A percentile compares a stretch with the other conserved stretches of the same genome.
These are phyloP conservation scores for Olyra latifolia DNA, from an alignment of 176 grass and related monocot species.

Conservation along the genomic window DNA sequence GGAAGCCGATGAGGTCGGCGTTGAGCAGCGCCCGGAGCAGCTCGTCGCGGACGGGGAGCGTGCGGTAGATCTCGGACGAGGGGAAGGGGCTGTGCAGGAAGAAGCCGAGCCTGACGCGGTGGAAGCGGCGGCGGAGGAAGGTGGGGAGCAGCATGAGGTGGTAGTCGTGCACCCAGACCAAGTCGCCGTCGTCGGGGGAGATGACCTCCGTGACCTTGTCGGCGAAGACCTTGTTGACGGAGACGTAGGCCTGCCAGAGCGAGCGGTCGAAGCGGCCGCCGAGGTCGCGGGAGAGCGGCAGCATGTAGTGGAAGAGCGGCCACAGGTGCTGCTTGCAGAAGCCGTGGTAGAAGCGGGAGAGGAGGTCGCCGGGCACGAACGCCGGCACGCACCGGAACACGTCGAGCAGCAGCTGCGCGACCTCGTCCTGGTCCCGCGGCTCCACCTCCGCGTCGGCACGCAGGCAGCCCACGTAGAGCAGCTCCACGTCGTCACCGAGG, in stretches of 20 bases:
- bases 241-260: slow-evolving; percentile 63
- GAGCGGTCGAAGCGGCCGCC: slow-evolving; percentile 52
- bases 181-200: slow-evolving; percentile 48
- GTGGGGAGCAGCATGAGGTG: slow-evolving; percentile 67
- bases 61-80: not conserved
- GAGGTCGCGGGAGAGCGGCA: slow-evolving; percentile 53
- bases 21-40: slow-evolving; percentile 42
- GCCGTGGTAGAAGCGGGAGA: slow-evolving; percentile 54
- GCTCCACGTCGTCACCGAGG: slow-evolving; percentile 44
- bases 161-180: slow-evolving; percentile 68
- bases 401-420: slow-evolving; percentile 44
- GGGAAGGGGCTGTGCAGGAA: slow-evolving; percentile 17
- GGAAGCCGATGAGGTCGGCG: slow-evolving; percentile 90
- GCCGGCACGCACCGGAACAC: slow-evolving; percentile 50
- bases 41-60: not conserved
- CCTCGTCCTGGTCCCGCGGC: slow-evolving; percentile 46
- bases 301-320: slow-evolving; percentile 68
- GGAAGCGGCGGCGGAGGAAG: slow-evolving; percentile 55
- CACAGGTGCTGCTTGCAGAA: slow-evolving; percentile 62
- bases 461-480: slow-evolving; percentile 52
- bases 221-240: slow-evolving; percentile 63
- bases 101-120: slow-evolving; percentile 55
- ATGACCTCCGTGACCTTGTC: slow-evolving; percentile 68
- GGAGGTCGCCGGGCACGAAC: slow-evolving; percentile 43
- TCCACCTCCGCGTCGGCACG: slow-evolving; percentile 43